Evolutionary conservation across 2,329 filamentous ascomycete genomes (phyloP), one percentile per base, ranked within the genome.

Genomic region (Parastagonospora nodorum): DNA sequence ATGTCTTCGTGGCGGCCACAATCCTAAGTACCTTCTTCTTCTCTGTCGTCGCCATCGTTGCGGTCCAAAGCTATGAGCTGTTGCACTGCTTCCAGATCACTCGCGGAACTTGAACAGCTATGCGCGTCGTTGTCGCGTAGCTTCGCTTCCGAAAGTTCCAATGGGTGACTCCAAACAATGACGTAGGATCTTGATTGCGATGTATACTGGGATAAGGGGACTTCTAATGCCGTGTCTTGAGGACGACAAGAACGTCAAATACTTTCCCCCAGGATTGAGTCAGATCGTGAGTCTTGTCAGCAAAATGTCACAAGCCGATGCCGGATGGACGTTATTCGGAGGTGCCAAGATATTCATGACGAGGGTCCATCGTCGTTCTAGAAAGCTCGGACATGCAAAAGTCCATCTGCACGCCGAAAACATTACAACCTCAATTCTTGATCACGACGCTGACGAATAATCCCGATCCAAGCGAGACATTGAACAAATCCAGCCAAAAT

Each of bases 11-110:
- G 12, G 6, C n/a, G 2, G 9, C 7, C 4, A 24, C 16, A 16
- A 2, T 8, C 2, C 19, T 5, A n/a, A 40, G 19, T 57, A 66
- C 62, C 65, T 72, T 72, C 51, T 73, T 74, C 63, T 73, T 74
- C 45, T 74, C 71, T 29, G 60, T 45, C 8, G 63, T 50, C 45
- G 61, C 50, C 10, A 68, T 52, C 40, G 68, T 61, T 68, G 5
- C 9, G 12, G 8, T 37, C 14, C 9, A 8, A n/a, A 19, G 12
- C 5, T 16, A 3, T 8, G 10, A 1, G 2, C 12, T n/a, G 37
- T 4, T 12, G 8, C 15, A 9, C 5, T 7, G 5, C 8, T 39
- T 5, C 19, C 19, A 27, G 15, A 28, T 27, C 6, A 19, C 37
- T n/a, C 19, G 37, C 19, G 19, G 12, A 11, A 7, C 29, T 24